A percentile compares a stretch with the other conserved stretches of the same genome.
Conservation (phyloP, 192 early-diverging fungal species). For the Podila verticillata region DNA sequence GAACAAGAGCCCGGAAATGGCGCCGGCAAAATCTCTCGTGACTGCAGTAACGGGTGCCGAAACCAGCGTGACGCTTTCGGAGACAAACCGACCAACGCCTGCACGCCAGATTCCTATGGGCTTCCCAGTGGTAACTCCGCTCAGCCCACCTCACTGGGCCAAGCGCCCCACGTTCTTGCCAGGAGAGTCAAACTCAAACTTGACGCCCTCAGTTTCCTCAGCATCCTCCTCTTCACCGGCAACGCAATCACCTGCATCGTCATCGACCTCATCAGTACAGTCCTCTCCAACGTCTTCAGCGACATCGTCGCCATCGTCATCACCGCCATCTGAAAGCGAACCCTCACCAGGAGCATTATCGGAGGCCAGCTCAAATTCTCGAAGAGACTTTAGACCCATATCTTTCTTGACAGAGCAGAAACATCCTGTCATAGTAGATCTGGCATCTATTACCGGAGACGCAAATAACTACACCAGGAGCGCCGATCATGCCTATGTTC, state of each 20-base stretch:
- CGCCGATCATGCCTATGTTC: constrained; percentile 23
- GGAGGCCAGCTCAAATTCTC: constrained; percentile 6
- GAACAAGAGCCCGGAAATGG: background rate
- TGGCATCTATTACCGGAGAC: background rate
- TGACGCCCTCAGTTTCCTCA: background rate
- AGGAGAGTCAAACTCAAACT: background rate
- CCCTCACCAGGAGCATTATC: constrained; percentile 21
- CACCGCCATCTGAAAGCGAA: constrained; percentile 2
- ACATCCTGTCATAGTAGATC: constrained; percentile 1
- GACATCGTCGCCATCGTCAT: background rate
- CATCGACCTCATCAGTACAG: background rate
- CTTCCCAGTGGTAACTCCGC: constrained; percentile 41
- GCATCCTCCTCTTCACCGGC: background rate
- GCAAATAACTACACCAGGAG: constrained; percentile 5
- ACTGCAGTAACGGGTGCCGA: constrained; percentile 2
- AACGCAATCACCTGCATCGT: background rate
- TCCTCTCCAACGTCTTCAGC: background rate
- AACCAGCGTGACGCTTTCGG: background rate
- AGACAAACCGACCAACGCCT: constrained; percentile 32
- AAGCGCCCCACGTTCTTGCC: constrained; percentile 8
- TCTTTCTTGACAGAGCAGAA: constrained; percentile 36
- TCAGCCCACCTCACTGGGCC: constrained; percentile 34
- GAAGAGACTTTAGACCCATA: constrained; percentile 36
- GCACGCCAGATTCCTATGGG: constrained; percentile 46
- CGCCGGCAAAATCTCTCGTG: background rate